Percentiles rank a stretch among this genome's conserved stretches.
Conservation (phyloP, 352 stramenopile species). For the Pythium guiyangense region DNA sequence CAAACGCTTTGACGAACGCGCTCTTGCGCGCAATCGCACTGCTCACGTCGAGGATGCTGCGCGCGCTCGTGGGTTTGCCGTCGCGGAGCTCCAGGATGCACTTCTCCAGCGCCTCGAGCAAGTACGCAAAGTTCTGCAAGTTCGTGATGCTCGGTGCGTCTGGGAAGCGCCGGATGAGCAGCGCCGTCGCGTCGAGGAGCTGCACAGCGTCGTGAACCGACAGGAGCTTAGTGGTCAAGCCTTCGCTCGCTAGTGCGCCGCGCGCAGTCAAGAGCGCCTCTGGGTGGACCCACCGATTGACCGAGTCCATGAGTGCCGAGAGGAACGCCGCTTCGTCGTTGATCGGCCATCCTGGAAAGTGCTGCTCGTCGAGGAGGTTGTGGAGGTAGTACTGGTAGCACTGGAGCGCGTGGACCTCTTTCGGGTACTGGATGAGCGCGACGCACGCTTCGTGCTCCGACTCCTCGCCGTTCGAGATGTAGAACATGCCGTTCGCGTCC, state of each 20-base stretch:
- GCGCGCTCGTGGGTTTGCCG: constrained; percentile 15
- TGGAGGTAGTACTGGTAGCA: constrained; percentile 88
- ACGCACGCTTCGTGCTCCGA: constrained; percentile 76
- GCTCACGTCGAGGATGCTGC: constrained; percentile 42
- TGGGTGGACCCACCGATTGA: constrained; percentile 76
- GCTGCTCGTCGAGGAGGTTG: constrained; percentile 81
- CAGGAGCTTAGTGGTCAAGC: constrained; percentile 54
- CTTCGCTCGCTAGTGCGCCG: constrained; percentile 34
- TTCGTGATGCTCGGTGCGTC: constrained; percentile 54
- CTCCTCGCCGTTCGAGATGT: constrained; percentile 61
- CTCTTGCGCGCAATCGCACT: constrained; percentile 55
- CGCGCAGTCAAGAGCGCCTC: constrained; percentile 34
- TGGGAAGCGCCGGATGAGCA: constrained; percentile 69
- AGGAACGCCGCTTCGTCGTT: constrained; percentile 80
- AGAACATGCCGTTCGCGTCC: constrained; percentile 63
- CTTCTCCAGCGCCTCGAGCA: constrained; percentile 74
- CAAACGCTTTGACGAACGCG: constrained; percentile 61
- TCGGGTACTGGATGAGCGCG: constrained; percentile 75
- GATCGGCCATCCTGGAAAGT: constrained; percentile 83
- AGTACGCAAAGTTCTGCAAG: constrained; percentile 61
- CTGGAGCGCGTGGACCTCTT: constrained; percentile 81
- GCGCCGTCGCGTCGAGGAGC: constrained; percentile 60
- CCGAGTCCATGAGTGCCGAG: constrained; percentile 63
- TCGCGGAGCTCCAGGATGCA: constrained; percentile 77
- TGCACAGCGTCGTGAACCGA: constrained; percentile 69